Evolutionary conservation across 495 filamentous ascomycete species (phyloP).

Genomic region (Aspergillus asperescens): DNA sequence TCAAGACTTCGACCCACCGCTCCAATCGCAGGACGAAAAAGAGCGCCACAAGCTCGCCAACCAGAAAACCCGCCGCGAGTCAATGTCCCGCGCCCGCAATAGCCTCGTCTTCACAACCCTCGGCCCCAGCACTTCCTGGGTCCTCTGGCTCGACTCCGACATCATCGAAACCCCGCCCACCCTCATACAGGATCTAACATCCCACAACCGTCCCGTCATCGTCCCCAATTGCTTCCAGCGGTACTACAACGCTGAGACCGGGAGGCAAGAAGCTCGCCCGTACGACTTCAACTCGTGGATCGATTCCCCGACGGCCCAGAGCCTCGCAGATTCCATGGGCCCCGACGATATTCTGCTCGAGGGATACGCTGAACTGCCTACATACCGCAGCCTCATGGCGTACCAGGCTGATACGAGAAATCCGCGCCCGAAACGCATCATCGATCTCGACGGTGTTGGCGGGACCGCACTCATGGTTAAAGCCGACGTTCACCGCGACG

Average conservation of each 20-base stretch:
- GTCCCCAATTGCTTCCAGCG: constrained; percentile 95
- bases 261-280: constrained; percentile 64
- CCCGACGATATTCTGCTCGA: constrained; percentile 89
- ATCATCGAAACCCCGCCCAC: constrained; percentile 81
- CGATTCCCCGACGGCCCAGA: constrained; percentile 71
- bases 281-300: constrained; percentile 99
- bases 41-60: constrained; percentile 86
- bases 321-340: constrained; percentile 71
- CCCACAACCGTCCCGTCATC: constrained; percentile 78
- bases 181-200: constrained; percentile 88
- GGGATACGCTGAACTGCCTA: constrained; percentile 87
- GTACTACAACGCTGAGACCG: constrained; percentile 67
- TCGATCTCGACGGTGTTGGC: constrained; percentile 85
- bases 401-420: constrained; percentile 57
- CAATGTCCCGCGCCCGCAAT: constrained; percentile 90
- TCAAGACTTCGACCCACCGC: constrained; percentile 86
- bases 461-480: constrained; percentile 93
- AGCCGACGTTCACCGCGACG: constrained; percentile 94
- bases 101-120: constrained; percentile 95
- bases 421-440: constrained; percentile 53
- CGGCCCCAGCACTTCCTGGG: constrained; percentile 90
- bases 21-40: constrained; percentile 74
- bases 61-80: constrained; percentile 78
- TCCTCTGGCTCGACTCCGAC: constrained; percentile 92
- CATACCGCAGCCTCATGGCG: constrained; percentile 90